Evolutionary conservation across 2,329 filamentous ascomycete genomes (phyloP), one percentile per base, ranked within the genome.

Genomic region (Xylariaceae sp.): DNA sequence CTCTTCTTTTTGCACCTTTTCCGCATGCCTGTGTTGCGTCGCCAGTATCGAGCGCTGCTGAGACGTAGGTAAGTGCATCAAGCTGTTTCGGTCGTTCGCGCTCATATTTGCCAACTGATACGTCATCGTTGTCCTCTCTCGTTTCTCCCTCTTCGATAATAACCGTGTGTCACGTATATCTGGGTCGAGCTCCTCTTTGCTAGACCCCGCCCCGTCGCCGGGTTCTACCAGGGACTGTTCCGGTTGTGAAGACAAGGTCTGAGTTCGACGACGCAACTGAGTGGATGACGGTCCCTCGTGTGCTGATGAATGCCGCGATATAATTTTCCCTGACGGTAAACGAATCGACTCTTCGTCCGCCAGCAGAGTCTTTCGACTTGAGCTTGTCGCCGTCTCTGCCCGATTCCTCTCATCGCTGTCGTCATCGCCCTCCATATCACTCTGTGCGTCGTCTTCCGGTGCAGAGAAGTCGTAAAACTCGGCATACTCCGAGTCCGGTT

Each of bases 401-500:
- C 6, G 40, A 14, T 55, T 37, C 16, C 44, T 50, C 7, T 44
- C 50, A 4, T 52, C 48, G 18, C 10, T 32, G 7, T 52, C 48
- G 16, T 9, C 40, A 14, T 55, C 57, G 7, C 32, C 26, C 1
- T 60, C 54, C 20, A 26, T 20, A 20, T 60, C 59, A 18, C 20
- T 42, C 48, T 56, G n/a, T n/a, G n/a, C n/a, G n/a, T n/a, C n/a
- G n/a, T n/a, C 55, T 52, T 59, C 59, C 3, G 56, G 41, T 16
- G 55, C 52, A 2, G 53, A 63, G 20, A 68, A 67, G 43, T 67
- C 56, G 48, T 67, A 70, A 21, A 70, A 68, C n/a, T 70, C 66
- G 20, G 53, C 54, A 52, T 65, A 68, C 37, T 69, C 67, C 0
- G 66, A 68, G 44, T 62, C 60, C 29, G 40, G 41, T n/a, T 55